Conservation (phyloP, 352 stramenopile genomes). For the Globisporangium paroecandrum region DNA sequence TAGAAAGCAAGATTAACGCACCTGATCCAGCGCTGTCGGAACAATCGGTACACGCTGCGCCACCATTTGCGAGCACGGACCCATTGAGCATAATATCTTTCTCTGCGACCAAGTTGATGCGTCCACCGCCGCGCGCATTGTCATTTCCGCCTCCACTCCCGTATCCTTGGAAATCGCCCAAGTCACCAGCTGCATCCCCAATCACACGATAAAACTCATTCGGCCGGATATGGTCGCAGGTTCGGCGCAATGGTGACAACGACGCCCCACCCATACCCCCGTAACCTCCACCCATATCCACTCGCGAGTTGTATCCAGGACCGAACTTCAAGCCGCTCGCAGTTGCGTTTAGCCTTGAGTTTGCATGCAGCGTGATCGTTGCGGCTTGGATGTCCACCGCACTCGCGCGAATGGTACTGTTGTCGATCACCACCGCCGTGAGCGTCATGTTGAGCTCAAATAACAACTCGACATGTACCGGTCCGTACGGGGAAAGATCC, state of each 20-base stretch:
- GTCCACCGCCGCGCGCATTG: conserved; percentile 53
- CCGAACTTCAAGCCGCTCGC: conserved; percentile 73
- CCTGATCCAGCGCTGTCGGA: conserved; percentile 62
- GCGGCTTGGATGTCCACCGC: conserved; percentile 55
- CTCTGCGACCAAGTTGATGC: conserved; percentile 42
- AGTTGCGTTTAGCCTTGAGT: conserved; percentile 54
- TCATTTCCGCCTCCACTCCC: conserved; percentile 74
- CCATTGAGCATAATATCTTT: conserved; percentile 57
- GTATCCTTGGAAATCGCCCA: conserved; percentile 75
- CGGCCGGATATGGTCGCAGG: conserved; percentile 47
- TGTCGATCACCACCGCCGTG: conserved; percentile 34
- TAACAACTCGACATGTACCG: conserved; percentile 51
- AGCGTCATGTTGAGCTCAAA: conserved; percentile 38
- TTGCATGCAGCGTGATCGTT: conserved; percentile 37
- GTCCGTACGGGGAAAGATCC: conserved; percentile 28
- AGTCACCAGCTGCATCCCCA: conserved; percentile 47
- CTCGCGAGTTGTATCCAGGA: conserved; percentile 75
- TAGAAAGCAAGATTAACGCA: conserved; percentile 11
- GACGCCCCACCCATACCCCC: conserved; percentile 74
- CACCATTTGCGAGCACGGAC: conserved; percentile 61
- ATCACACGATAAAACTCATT: conserved; percentile 70
- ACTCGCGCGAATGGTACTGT: conserved; percentile 51
- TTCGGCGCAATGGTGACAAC: conserved; percentile 28
- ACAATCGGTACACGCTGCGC: conserved; percentile 40
- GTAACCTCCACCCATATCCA: conserved; percentile 61